Conservation (phyloP, 495 filamentous ascomycete genomes). For the Trypethelium eluteriae region DNA sequence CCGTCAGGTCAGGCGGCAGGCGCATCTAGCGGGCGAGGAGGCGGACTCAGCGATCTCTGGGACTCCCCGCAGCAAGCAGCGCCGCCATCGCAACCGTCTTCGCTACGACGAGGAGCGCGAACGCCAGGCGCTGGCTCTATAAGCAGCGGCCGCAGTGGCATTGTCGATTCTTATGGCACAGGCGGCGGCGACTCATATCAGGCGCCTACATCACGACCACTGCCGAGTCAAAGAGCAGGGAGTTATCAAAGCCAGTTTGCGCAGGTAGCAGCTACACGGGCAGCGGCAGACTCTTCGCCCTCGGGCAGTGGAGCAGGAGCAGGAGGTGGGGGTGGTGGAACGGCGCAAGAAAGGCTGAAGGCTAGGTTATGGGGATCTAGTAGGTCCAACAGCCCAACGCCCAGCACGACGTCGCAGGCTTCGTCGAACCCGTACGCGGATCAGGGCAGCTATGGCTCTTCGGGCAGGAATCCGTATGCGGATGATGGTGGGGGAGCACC, state of each 20-base stretch:
- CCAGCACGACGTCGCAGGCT: not conserved
- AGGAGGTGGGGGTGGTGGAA: slow-evolving; percentile 35
- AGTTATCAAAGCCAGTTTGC: slow-evolving; percentile 54
- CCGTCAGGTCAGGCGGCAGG: slow-evolving; percentile 26
- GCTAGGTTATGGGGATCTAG: slow-evolving; percentile 54
- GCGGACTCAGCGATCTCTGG: slow-evolving; percentile 75
- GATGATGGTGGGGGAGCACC: slow-evolving; percentile 11
- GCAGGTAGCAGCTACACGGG: slow-evolving; percentile 24
- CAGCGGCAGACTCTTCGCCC: slow-evolving; percentile 29
- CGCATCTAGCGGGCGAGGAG: slow-evolving; percentile 31
- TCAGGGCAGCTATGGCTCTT: slow-evolving; percentile 14
- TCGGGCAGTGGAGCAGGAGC: slow-evolving; percentile 26
- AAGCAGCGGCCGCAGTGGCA: slow-evolving; percentile 14
- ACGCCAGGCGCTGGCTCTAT: slow-evolving; percentile 15
- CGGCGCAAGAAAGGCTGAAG: slow-evolving; percentile 62
- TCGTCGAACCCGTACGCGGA: slow-evolving; percentile 5
- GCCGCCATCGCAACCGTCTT: slow-evolving; percentile 44
- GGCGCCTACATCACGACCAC: slow-evolving; percentile 46
- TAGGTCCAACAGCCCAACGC: slow-evolving; percentile 23
- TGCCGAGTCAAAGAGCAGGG: slow-evolving; percentile 63
- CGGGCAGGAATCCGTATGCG: slow-evolving; percentile 8
- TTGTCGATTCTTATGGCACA: slow-evolving; percentile 14
- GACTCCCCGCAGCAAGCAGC: slow-evolving; percentile 50
- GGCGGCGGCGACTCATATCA: slow-evolving; percentile 33
- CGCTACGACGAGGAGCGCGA: slow-evolving; percentile 43